Base-by-base conservation (phyloP, 2,329 filamentous ascomycete species). In the Epichloe aotearoae region DNA sequence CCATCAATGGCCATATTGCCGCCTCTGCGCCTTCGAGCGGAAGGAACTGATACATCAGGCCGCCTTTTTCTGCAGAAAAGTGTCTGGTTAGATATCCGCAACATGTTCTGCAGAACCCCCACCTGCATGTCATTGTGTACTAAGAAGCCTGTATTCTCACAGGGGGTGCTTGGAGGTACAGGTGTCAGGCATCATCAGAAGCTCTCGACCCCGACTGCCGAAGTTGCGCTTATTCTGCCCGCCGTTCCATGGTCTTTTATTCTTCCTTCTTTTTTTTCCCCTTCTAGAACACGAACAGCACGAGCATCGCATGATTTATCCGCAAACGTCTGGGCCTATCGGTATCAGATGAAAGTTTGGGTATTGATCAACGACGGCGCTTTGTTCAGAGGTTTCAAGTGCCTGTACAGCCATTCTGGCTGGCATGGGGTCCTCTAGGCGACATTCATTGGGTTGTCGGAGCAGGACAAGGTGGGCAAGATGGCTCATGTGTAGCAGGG, bases 301-400 rank as follows among this genome's bases (percentile, higher is more conserved):
- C 14, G 46, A 20, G 15, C 30, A 19, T 30, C 15, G 38, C 14
- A 39, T 30, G 20, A 23, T 47, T 36, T 30, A 39, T 17, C 20
- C 37, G 17, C n/a, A 26, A 20, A 14, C 23, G 5, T 30, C n/a
- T n/a, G 38, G 20, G 10, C 34, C 45, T 47, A 47, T 47, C 20
- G 36, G 36, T 4, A 30, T 30, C 10, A 30, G 36, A 47, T 33
- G 36, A 30, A 23, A 30, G 36, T 39, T 47, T 47, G 38, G 46
- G 46, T 39, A 47, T 47, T 39, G 46, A 47, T 47, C 46, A 47
- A 40, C 46, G 33, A 40, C 36, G 36, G 20, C 19, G 46, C 36
- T 26, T 19, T 26, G 10, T 11, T 39, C 45, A 39, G 15, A 17
- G 34, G 23, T 17, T 39, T 47, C 43, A 47, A 39, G 36, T 39